Evolutionary conservation across 1,284 basidiomycete genomes (phyloP), one percentile per base, ranked within the genome.

Genomic region (Apiotrichum gamsii): DNA sequence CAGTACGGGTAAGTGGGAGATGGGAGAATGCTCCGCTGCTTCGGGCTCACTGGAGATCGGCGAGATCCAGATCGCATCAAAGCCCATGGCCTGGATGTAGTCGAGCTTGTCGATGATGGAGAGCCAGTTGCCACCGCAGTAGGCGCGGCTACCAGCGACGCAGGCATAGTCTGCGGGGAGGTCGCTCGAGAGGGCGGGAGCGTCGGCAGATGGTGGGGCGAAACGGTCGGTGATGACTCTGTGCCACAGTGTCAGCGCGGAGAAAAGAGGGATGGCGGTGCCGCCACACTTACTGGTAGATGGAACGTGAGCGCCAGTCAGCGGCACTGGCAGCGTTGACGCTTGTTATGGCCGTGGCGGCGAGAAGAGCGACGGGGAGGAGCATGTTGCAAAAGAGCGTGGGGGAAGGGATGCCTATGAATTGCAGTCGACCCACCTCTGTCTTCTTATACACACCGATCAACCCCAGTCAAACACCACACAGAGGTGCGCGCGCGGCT

Each of bases 41-140:
- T 15, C 4, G 23, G 3, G 52, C 59, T 52, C 40, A 62, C 60
- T 40, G 50, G 49, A 52, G 11, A 61, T 43, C 29, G 46, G 60
- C 29, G 59, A 65, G 39, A 77, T 80, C 67, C 65, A 85, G 76
- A 78, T 57, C 18, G 84, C 83, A 41, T 84, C 84, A 62, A 86
- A 84, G 8, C 85, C 85, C 68, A 84, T 82, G 56, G 78, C 74
- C 56, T 86, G 81, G 48, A 87, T 82, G 65, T 87, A 87, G 66
- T 87, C 83, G 36, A 88, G 75, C 64, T 85, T 84, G 56, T 79
- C 76, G 46, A 77, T 78, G 60, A 86, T 81, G 3, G 82, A 82
- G 45, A 81, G 78, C 83, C 84, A 89, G 13, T 80, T 85, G 6
- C 86, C 85, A 19, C 85, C 84, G 57, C 85, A 87, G 77, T 80